Percentiles rank a stretch among this genome's conserved stretches.
These are phyloP conservation scores for Tylopilus orsonianus DNA, from an alignment of 1,284 basidiomycete species.

Conservation along the genomic window DNA sequence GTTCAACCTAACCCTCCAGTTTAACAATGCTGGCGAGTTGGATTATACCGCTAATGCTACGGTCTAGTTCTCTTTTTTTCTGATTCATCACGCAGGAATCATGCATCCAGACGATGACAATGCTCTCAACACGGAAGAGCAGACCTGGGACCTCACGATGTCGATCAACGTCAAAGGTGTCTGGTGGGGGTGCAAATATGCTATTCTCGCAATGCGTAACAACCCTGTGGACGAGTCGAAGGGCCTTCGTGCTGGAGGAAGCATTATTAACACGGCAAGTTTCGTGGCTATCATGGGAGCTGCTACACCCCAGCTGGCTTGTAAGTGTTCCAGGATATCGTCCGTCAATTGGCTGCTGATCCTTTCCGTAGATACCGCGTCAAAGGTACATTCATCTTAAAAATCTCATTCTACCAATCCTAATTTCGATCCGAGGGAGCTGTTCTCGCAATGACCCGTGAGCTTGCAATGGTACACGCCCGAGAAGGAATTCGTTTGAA, in stretches of 20 bases:
- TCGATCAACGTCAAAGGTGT: conserved; percentile 96
- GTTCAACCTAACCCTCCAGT: conserved; percentile 43
- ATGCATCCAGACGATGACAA: conserved; percentile 96
- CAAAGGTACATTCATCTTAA: conserved; percentile 54
- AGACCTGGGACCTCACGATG: conserved; percentile 94
- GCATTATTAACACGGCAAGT: conserved; percentile 96
- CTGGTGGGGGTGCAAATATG: conserved; percentile 98
- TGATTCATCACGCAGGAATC: conserved; percentile 63
- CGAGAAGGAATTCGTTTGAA: conserved; percentile 95
- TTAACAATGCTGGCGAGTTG: conserved; percentile 80
- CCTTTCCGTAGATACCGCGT: conserved; percentile 69
- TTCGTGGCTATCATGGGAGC: conserved; percentile 94
- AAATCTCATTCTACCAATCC: conserved; percentile 1
- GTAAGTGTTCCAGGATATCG: conserved; percentile 44
- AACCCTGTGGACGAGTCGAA: conserved; percentile 82
- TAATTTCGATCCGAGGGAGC: conserved; percentile 62
- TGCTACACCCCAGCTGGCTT: conserved; percentile 94
- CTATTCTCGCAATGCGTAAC: conserved; percentile 91
- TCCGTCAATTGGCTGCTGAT: conserved; percentile 4
- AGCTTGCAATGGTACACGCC: conserved; percentile 96
- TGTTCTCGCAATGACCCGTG: conserved; percentile 96
- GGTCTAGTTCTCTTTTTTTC: not conserved
- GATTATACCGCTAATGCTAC: not conserved
- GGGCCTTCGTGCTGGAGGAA: conserved; percentile 82
- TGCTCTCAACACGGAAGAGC: conserved; percentile 93